These are phyloP conservation scores for Microglena sp. DNA, from an alignment of 139 green algal species.

Conservation along the genomic window DNA sequence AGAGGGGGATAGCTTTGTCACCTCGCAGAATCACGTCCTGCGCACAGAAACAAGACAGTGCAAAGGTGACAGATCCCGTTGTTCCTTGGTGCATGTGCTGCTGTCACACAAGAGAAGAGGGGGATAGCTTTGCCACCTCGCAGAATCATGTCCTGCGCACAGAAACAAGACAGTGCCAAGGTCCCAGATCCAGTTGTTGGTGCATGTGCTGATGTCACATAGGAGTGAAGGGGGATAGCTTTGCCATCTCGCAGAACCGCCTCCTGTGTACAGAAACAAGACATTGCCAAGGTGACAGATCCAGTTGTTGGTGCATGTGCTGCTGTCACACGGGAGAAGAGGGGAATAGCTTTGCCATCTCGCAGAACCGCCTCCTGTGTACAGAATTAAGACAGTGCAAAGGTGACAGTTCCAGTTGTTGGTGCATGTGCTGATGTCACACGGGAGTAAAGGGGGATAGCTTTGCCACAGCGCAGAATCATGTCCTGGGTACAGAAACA, in stretches of 20 bases:
- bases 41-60: background rate
- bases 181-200: background rate
- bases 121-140: background rate
- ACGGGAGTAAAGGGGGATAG: slow-evolving; percentile 70
- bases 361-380: slow-evolving; percentile 68
- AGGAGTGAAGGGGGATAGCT: slow-evolving; percentile 58
- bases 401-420: no score
- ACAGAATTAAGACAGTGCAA: background rate
- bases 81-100: background rate
- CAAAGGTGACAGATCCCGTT: background rate
- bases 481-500: slow-evolving; percentile 47
- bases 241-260: slow-evolving; percentile 63
- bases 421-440: no score
- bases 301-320: no score
- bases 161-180: background rate
- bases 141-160: background rate
- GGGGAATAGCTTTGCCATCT: slow-evolving; percentile 52
- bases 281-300: no score
- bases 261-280: slow-evolving; percentile 39
- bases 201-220: slow-evolving; percentile 23
- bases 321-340: no score
- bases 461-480: slow-evolving; percentile 58
- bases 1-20: background rate
- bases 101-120: slow-evolving; percentile 28
- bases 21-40: background rate